Percentiles rank a stretch among this genome's conserved stretches.
Conservation (phyloP, 441 rosid genomes). For the Populus hybrid region DNA sequence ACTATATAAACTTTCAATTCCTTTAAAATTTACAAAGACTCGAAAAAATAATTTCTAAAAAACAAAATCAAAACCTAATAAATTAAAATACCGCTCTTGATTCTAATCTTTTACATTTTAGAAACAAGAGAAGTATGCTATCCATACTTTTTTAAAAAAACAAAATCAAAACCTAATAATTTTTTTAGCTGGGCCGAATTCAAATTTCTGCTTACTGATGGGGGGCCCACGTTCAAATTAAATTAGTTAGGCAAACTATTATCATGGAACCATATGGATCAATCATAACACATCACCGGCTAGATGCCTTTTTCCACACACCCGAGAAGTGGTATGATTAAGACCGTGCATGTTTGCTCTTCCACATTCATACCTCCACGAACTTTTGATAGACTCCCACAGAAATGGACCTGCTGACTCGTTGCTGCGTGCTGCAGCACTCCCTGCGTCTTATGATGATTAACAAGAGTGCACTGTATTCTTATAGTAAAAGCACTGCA, state of each 20-base stretch:
- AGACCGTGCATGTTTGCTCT: background rate
- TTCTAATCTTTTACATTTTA: no score
- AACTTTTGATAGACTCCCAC: background rate
- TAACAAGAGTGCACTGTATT: no score
- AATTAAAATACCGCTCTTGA: no score
- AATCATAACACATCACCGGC: constrained; percentile 20
- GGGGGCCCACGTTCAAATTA: background rate
- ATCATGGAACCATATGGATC: constrained; percentile 11
- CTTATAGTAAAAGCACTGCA: no score
- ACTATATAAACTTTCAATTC: no score
- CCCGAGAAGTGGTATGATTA: constrained; percentile 19
- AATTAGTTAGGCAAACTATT: background rate
- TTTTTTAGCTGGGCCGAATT: background rate
- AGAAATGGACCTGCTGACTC: background rate
- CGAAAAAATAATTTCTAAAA: no score
- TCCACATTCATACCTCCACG: background rate
- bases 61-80: no score
- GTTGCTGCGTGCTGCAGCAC: background rate
- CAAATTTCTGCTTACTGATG: no score
- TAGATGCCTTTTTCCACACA: background rate
- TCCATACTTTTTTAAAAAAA: no score
- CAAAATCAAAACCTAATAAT: no score
- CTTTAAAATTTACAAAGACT: no score
- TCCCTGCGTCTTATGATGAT: background rate
- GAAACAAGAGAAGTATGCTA: no score